Base-by-base conservation (phyloP, 768 basidiomycete genomes). In the Grammothele lineata region DNA sequence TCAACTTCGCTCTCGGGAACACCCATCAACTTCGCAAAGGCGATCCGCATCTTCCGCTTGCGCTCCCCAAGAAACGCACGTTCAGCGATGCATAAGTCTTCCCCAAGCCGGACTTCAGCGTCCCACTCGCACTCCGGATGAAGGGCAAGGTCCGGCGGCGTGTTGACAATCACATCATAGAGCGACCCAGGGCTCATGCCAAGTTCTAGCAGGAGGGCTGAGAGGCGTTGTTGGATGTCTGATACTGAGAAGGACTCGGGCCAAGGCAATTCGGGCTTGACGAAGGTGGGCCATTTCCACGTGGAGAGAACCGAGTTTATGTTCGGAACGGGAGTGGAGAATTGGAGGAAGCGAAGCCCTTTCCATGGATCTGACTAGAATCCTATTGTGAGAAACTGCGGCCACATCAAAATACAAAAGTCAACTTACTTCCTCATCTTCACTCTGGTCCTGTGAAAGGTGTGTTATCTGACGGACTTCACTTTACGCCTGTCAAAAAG, bases 81-180 rank as follows among this genome's bases (percentile, higher is more conserved):
- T 37, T 61, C 60, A 12, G 57, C 38, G 10, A 61, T 19, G 17
- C 60, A 59, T 37, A 61, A 21, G 17, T 61, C 57, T 25, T 59
- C 52, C 15, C 60, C 60, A 7, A 61, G 40, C n/a, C 60, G 52
- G 9, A 61, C 60, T 22, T 54, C 54, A 5, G 60, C 60, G 35
- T 61, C 60, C 60, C 60, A 61, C 11, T 61, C 57, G 21, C 55
- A 47, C 34, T 61, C 60, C 4, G 60, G 60, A 22, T 61, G 40
- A 10, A 59, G 34, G 12, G 34, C 21, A 4, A 45, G 47, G 34
- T 59, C 56, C 3, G 57, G 57, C 1, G 52, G 57, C 5, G 22
- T n/a, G 38, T 59, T 48, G 15, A 61, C 52, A 14, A 61, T 44
- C 32, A 56, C 48, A 27, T 58, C 53, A 32, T 59, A 61, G 5